Conservation (phyloP, 305 asterid genomes). For the Fraxinus latifolia region DNA sequence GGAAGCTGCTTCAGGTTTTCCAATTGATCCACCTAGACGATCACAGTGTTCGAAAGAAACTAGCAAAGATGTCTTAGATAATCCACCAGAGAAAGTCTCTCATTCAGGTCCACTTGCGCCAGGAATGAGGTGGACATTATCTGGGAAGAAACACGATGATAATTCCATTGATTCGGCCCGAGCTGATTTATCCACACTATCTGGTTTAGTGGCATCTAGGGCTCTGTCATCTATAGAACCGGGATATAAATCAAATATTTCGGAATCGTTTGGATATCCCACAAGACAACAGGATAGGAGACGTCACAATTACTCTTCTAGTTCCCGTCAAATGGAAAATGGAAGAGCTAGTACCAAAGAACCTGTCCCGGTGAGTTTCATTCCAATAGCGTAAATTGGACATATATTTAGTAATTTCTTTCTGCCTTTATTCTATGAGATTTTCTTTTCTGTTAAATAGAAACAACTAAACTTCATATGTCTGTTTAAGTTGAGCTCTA, state of each 20-base stretch:
- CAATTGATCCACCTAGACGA: conserved; percentile 31
- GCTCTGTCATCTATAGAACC: conserved; percentile 44
- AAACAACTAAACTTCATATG: background rate
- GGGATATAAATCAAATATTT: conserved; percentile 18
- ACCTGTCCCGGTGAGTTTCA: conserved; percentile 42
- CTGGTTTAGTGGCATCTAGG: conserved; percentile 53
- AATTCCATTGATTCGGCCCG: conserved; percentile 30
- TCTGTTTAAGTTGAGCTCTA: background rate
- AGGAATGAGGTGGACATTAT: conserved; percentile 41
- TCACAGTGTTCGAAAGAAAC: conserved; percentile 34
- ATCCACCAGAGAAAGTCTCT: conserved; percentile 38
- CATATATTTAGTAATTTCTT: background rate
- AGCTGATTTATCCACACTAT: conserved; percentile 35
- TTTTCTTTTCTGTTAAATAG: background rate
- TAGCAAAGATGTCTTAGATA: conserved; percentile 33
- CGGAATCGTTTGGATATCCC: conserved; percentile 43
- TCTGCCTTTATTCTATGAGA: background rate
- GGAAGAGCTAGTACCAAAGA: conserved; percentile 43
- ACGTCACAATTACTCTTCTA: conserved; percentile 28
- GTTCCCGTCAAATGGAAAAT: conserved; percentile 39
- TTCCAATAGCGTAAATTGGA: conserved; percentile 4
- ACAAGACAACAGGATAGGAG: conserved; percentile 43
- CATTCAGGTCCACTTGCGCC: conserved; percentile 75
- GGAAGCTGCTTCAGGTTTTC: conserved; percentile 38
- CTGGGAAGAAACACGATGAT: conserved; percentile 40